A percentile compares a stretch with the other conserved stretches of the same genome.
These are phyloP conservation scores for Apiospora koreana DNA, from an alignment of 2,329 filamentous ascomycete genomes.

Conservation along the genomic window DNA sequence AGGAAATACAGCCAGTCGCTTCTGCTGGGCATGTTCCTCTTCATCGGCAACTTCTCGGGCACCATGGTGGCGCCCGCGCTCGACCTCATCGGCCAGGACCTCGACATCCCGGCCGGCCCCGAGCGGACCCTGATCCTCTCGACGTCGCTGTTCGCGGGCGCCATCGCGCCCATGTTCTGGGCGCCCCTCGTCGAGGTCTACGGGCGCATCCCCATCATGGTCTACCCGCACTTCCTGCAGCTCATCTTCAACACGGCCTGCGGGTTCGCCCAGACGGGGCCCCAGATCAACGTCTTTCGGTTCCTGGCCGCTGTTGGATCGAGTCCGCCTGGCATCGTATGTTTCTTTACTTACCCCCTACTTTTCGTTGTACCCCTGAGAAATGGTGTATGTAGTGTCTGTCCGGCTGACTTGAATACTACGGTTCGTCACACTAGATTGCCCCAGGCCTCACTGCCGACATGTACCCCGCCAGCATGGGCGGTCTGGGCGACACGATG, in stretches of 20 bases:
- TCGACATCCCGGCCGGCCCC: conserved; percentile 43
- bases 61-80: conserved; percentile 52
- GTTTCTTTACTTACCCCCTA: no score
- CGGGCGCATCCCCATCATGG: conserved; percentile 50
- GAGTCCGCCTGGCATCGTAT: conserved; percentile 46
- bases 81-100: conserved; percentile 42
- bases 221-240: conserved; percentile 46
- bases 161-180: conserved; percentile 46
- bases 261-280: conserved; percentile 44
- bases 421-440: conserved; percentile 25
- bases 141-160: conserved; percentile 50
- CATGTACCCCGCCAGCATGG: conserved; percentile 40
- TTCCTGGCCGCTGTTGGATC: conserved; percentile 49
- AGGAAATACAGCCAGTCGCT: conserved; percentile 38
- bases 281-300: conserved; percentile 50
- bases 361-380: no score
- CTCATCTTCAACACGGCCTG: conserved; percentile 54
- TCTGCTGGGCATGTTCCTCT: conserved; percentile 45
- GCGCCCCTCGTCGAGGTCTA: conserved; percentile 31
- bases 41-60: conserved; percentile 57
- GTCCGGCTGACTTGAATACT: not conserved
- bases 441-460: conserved; percentile 43
- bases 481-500: conserved; percentile 42
- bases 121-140: conserved; percentile 43
- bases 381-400: no score